Evolutionary conservation across 2,329 filamentous ascomycete genomes (phyloP).

Genomic region (Triangularia setosa): DNA sequence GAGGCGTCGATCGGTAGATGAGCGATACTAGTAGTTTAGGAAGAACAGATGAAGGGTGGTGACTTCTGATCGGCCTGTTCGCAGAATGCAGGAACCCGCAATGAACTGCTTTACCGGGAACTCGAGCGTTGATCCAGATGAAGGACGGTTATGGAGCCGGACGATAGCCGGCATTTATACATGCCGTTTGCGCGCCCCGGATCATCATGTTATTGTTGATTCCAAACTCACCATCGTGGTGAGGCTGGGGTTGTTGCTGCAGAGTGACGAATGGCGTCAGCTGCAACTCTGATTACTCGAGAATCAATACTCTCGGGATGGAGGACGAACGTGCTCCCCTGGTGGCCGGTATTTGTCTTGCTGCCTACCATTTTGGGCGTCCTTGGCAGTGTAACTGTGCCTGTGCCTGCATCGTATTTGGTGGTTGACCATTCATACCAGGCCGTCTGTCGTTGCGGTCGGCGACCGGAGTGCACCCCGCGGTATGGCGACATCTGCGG

Average conservation of each 20-base stretch:
- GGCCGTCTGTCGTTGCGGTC: not conserved
- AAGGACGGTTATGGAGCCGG: not conserved
- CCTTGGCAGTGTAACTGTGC: conserved; percentile 10
- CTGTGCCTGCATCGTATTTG: not conserved
- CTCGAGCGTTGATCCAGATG: not conserved
- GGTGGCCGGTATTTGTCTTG: not conserved
- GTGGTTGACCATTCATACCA: not conserved
- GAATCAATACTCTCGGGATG: not conserved
- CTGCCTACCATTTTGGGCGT: conserved; percentile 6
- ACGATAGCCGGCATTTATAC: not conserved
- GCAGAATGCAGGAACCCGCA: conserved; percentile 2
- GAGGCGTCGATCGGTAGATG: not conserved
- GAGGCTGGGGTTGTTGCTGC: not conserved
- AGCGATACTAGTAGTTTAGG: not conserved
- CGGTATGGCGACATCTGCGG: conserved; percentile 13
- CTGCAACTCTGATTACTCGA: conserved; percentile 14
- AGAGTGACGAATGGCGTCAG: conserved; percentile 15
- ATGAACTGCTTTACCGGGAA: not conserved
- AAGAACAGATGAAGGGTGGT: not conserved
- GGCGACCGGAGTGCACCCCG: conserved; percentile 10
- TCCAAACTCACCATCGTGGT: not conserved
- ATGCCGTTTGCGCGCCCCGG: not conserved
- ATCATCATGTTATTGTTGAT: not conserved
- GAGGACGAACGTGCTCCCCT: not conserved
- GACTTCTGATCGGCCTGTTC: not conserved